These are phyloP conservation scores for Pseudopithomyces chartarum DNA, from an alignment of 2,329 filamentous ascomycete genomes.

Conservation along the genomic window DNA sequence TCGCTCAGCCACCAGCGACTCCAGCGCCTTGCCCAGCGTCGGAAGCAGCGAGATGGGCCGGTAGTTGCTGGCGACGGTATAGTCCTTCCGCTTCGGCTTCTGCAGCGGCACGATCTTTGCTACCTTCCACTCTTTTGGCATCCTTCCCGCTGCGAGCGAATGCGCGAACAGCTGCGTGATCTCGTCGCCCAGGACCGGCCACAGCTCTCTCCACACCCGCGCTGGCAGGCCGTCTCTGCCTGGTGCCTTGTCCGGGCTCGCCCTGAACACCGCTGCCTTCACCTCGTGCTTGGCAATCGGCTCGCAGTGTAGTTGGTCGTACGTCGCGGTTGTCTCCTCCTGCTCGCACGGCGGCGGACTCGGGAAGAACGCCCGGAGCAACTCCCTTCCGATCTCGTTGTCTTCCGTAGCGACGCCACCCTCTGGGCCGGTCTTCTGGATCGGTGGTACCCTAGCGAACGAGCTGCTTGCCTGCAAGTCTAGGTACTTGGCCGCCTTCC, in stretches of 20 bases:
- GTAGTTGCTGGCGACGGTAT: constrained; percentile 28
- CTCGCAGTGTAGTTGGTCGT: constrained; percentile 17
- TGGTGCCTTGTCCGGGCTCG: constrained; percentile 16
- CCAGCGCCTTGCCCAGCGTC: constrained; percentile 24
- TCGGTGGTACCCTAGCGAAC: constrained; percentile 9
- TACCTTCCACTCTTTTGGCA: too few species aligned
- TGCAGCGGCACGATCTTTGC: too few species aligned
- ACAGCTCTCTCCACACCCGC: too few species aligned
- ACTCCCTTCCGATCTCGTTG: constrained; percentile 16
- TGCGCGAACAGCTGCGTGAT: constrained; percentile 22
- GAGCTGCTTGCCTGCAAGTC: neutral
- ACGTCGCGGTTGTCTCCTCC: constrained; percentile 13
- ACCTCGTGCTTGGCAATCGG: constrained; percentile 20
- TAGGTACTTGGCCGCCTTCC: neutral
- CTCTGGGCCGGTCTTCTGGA: constrained; percentile 15
- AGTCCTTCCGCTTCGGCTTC: constrained; percentile 27
- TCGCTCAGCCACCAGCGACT: constrained; percentile 28
- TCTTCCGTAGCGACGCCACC: constrained; percentile 15
- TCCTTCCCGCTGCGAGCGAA: constrained; percentile 21
- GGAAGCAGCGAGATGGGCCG: constrained; percentile 37
- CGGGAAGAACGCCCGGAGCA: constrained; percentile 21
- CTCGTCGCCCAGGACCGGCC: constrained; percentile 22
- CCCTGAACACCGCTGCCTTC: constrained; percentile 18
- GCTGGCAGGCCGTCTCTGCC: too few species aligned
- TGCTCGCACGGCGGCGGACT: constrained; percentile 12